Evolutionary conservation across 2,329 filamentous ascomycete species (phyloP).

Genomic region (Falciphora oryzae): DNA sequence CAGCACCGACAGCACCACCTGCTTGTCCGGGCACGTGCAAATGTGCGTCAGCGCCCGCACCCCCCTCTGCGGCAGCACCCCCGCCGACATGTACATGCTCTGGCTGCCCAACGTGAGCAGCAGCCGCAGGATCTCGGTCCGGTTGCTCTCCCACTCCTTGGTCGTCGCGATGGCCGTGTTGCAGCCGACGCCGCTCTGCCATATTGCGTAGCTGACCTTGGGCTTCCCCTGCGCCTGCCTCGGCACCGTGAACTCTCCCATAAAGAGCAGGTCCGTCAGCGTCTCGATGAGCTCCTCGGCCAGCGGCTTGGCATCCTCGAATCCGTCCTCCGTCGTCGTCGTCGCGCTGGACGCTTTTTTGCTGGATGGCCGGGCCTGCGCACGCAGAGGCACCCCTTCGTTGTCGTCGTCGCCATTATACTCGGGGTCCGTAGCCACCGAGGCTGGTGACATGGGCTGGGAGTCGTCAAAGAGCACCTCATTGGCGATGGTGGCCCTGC

Average conservation of each 20-base stretch:
- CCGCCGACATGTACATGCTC: conserved; percentile 87
- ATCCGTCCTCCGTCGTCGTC: conserved; percentile 51
- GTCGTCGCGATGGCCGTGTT: conserved; percentile 83
- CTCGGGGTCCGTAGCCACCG: conserved; percentile 14
- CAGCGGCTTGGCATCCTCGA: conserved; percentile 77
- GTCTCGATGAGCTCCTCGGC: conserved; percentile 92
- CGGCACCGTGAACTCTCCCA: conserved; percentile 81
- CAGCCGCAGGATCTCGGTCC: conserved; percentile 81
- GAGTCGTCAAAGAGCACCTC: conserved; percentile 84
- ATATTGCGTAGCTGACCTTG: conserved; percentile 90
- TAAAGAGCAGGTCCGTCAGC: conserved; percentile 84
- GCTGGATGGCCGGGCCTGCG: conserved; percentile 32
- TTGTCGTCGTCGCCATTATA: conserved; percentile 1
- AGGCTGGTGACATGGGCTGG: conserved; percentile 30
- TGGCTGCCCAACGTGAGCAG: conserved; percentile 82
- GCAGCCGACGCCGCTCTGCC: conserved; percentile 96
- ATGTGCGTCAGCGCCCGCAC: conserved; percentile 84
- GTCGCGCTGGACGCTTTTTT: conserved; percentile 29
- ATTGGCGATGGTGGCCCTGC: conserved; percentile 57
- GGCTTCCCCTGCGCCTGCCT: conserved; percentile 62
- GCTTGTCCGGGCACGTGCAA: conserved; percentile 82
- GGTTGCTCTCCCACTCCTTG: conserved; percentile 88
- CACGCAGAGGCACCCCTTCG: neutral
- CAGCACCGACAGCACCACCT: conserved; percentile 80
- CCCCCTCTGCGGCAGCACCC: conserved; percentile 72